Evolutionary conservation across 345 rosid species (phyloP).

Genomic region (Adansonia digitata): DNA sequence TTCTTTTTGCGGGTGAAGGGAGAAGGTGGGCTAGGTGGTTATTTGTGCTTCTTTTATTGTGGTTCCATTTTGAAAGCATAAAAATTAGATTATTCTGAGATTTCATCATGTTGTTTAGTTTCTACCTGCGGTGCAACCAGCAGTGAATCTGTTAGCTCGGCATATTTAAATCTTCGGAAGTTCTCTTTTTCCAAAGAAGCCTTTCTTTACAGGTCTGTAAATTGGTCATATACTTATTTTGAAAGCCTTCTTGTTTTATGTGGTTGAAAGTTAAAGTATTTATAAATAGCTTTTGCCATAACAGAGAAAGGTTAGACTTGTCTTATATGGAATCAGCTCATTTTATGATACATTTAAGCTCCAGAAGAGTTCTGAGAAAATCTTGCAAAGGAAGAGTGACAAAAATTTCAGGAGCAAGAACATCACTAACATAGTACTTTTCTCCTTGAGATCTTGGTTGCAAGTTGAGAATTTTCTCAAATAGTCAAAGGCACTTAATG

Average conservation of each 20-base stretch:
- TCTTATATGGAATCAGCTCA: background rate
- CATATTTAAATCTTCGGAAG: background rate
- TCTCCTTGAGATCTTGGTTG: background rate
- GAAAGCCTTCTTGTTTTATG: background rate
- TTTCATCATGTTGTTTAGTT: background rate
- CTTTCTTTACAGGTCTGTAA: background rate
- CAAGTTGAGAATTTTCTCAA: conserved; percentile 5
- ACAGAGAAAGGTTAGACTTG: background rate
- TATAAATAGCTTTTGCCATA: background rate
- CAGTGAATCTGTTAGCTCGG: background rate
- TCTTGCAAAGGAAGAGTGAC: background rate
- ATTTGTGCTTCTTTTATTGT: background rate
- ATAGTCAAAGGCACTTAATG: background rate
- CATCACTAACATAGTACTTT: background rate
- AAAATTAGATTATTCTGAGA: too few relatives aligned
- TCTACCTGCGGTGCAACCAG: background rate
- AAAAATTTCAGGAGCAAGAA: background rate
- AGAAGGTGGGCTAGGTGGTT: background rate
- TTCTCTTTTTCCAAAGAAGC: background rate
- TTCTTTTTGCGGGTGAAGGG: background rate
- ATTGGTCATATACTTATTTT: background rate
- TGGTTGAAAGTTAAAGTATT: background rate
- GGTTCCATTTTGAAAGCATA: background rate
- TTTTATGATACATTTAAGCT: background rate
- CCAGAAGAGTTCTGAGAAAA: background rate